phyloP scores from a whole-genome alignment of 2,329 filamentous ascomycete species.

The Fusarium pseudocircinatum region DNA sequence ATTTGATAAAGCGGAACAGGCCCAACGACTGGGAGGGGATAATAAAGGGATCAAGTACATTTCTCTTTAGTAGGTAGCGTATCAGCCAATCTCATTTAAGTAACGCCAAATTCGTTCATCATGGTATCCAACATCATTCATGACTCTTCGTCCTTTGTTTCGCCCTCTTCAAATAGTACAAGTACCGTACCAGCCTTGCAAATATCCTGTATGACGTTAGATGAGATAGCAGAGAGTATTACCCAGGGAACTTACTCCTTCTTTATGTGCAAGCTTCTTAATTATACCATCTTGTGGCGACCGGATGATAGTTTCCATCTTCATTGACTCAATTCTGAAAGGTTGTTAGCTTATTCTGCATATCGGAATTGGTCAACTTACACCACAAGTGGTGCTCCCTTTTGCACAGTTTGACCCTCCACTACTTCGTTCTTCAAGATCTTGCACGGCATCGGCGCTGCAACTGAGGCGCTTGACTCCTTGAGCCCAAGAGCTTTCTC shows the following conservation, averaged over 20 bases:
- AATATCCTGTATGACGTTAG: conserved; percentile 66
- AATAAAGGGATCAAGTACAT: conserved; percentile 5
- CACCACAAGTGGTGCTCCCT: conserved; percentile 88
- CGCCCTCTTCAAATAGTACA: conserved; percentile 73
- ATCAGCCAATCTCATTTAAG: conserved; percentile 24
- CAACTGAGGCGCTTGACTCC: conserved; percentile 82
- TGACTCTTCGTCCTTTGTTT: conserved; percentile 43
- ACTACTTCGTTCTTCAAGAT: conserved; percentile 88
- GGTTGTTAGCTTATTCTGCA: conserved; percentile 43
- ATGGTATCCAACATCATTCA: conserved; percentile 21
- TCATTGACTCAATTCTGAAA: conserved; percentile 82
- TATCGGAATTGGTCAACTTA: conserved; percentile 52
- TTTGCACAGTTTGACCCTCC: conserved; percentile 83
- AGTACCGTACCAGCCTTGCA: conserved; percentile 81
- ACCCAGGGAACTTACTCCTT: conserved; percentile 68
- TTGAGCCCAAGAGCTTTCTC: conserved; percentile 87
- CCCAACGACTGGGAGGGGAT: background rate
- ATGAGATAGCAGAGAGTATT: background rate
- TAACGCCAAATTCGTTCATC: conserved; percentile 22
- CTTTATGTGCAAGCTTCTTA: conserved; percentile 77
- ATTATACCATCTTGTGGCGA: conserved; percentile 78
- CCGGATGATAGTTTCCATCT: conserved; percentile 87
- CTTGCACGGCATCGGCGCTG: conserved; percentile 98
- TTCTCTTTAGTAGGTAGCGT: conserved; percentile 13
- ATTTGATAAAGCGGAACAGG: background rate